These are phyloP conservation scores for Aphanomyces astaci DNA, from an alignment of 352 stramenopile species.

Conservation along the genomic window DNA sequence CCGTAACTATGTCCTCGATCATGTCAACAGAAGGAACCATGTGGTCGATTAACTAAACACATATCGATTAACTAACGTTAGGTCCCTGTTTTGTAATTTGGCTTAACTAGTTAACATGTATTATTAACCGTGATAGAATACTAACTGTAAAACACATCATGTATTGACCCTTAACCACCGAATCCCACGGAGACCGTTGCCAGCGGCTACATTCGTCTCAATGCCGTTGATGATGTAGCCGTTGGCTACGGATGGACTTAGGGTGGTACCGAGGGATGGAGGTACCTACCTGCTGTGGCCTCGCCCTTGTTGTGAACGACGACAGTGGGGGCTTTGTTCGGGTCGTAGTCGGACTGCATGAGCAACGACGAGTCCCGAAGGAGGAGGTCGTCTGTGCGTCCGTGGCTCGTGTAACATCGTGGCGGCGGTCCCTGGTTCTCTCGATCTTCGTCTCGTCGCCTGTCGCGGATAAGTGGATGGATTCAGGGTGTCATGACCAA, in stretches of 20 bases:
- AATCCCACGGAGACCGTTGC: constrained; percentile 70
- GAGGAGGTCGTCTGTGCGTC: constrained; percentile 4
- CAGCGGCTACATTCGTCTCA: constrained; percentile 74
- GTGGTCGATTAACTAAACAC: too few relatives aligned
- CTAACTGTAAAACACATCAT: constrained; percentile 36
- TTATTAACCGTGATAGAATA: too few relatives aligned
- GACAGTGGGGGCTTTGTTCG: constrained; percentile 58
- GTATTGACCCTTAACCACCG: constrained; percentile 72
- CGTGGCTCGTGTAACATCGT: constrained; percentile 15
- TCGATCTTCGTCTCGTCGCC: constrained; percentile 27
- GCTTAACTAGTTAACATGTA: too few relatives aligned
- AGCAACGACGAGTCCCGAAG: constrained; percentile 14
- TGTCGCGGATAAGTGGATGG: too few relatives aligned
- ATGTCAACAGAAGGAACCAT: too few relatives aligned
- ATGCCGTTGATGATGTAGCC: constrained; percentile 81
- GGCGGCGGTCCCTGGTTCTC: constrained; percentile 20
- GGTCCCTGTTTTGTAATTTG: too few relatives aligned
- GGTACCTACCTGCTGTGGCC: constrained; percentile 41
- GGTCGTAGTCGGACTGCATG: constrained; percentile 45
- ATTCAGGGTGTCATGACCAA: too few relatives aligned
- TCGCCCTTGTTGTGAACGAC: constrained; percentile 71
- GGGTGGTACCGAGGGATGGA: not conserved
- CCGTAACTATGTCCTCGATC: too few relatives aligned
- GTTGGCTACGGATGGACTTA: constrained; percentile 27
- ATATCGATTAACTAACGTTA: too few relatives aligned